Percentiles rank a stretch among this genome's conserved stretches.
These are phyloP conservation scores for Micractinium sp. DNA, from an alignment of 139 green algal genomes.

Conservation along the genomic window DNA sequence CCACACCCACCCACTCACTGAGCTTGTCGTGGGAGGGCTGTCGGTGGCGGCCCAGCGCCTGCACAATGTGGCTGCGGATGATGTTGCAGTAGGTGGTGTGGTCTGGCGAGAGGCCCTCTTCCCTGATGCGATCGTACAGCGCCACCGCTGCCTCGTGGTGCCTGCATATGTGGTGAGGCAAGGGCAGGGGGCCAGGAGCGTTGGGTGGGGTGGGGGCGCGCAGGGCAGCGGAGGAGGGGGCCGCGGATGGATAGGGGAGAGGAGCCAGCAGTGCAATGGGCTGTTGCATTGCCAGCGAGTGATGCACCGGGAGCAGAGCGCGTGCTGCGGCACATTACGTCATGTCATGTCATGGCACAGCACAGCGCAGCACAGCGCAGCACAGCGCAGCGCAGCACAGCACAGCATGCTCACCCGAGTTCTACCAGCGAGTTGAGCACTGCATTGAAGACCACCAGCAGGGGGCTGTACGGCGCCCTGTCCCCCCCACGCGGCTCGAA, in stretches of 20 bases:
- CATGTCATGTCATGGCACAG: no score
- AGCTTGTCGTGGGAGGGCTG: slow-evolving; percentile 3
- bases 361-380: neutral
- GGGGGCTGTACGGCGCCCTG: neutral
- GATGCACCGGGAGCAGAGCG: no score
- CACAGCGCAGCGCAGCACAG: no score
- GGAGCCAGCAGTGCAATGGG: neutral
- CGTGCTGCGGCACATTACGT: neutral
- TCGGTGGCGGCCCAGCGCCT: slow-evolving; percentile 13
- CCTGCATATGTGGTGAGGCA: neutral
- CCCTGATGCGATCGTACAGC: slow-evolving; percentile 6
- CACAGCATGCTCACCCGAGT: slow-evolving; percentile 25
- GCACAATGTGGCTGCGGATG: slow-evolving; percentile 21
- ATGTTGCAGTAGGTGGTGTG: slow-evolving; percentile 22
- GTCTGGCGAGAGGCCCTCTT: slow-evolving; percentile 10
- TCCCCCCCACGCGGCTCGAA: neutral
- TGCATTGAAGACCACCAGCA: slow-evolving; percentile 36
- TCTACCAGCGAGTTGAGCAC: slow-evolving; percentile 29
- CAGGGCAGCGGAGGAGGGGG: neutral
- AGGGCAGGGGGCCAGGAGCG: neutral
- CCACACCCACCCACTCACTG: slow-evolving; percentile 14
- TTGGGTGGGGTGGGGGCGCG: neutral
- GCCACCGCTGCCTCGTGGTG: slow-evolving; percentile 16
- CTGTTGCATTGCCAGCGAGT: no score
- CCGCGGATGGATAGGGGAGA: neutral